Percentiles rank a stretch among this genome's conserved stretches.
These are phyloP conservation scores for Candida verbasci DNA, from an alignment of 805 yeast species.

Conservation along the genomic window DNA sequence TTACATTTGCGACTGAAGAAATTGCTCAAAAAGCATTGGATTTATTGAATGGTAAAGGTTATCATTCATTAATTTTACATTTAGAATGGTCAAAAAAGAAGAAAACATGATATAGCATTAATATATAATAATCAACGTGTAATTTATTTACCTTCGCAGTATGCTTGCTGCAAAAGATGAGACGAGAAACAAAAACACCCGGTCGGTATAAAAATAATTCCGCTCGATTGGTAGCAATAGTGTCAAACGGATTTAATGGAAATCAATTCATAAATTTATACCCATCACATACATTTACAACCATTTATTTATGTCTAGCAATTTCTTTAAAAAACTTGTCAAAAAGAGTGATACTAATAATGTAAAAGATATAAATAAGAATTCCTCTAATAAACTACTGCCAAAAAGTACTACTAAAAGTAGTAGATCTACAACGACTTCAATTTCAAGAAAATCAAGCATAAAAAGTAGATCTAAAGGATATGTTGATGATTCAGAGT, in stretches of 20 bases:
- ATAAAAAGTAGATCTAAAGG: neutral
- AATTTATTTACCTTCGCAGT: no score
- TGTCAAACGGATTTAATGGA: slow-evolving; percentile 1
- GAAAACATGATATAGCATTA: slow-evolving; percentile 20
- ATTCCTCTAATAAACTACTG: neutral
- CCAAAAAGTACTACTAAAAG: neutral
- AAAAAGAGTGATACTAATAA: neutral
- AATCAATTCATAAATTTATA: neutral
- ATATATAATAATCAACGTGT: slow-evolving; percentile 1
- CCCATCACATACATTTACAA: neutral
- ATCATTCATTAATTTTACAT: slow-evolving; percentile 73
- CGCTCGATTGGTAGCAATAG: no score
- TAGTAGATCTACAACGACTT: neutral
- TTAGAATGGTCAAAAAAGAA: slow-evolving; percentile 46
- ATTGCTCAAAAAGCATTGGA: slow-evolving; percentile 78
- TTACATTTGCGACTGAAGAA: slow-evolving; percentile 64
- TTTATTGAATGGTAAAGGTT: slow-evolving; percentile 82
- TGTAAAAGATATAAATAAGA: neutral
- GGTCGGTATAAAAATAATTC: no score
- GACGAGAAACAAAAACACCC: no score
- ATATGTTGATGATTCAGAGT: slow-evolving; percentile 19
- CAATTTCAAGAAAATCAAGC: slow-evolving; percentile 1
- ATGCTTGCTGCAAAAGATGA: no score
- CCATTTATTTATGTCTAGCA: neutral
- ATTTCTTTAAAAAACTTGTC: slow-evolving; percentile 1